Percentiles rank a stretch among this genome's conserved stretches.
These are phyloP conservation scores for Pseudotsuga menziesii DNA, from an alignment of 75 land plant species.

Conservation along the genomic window DNA sequence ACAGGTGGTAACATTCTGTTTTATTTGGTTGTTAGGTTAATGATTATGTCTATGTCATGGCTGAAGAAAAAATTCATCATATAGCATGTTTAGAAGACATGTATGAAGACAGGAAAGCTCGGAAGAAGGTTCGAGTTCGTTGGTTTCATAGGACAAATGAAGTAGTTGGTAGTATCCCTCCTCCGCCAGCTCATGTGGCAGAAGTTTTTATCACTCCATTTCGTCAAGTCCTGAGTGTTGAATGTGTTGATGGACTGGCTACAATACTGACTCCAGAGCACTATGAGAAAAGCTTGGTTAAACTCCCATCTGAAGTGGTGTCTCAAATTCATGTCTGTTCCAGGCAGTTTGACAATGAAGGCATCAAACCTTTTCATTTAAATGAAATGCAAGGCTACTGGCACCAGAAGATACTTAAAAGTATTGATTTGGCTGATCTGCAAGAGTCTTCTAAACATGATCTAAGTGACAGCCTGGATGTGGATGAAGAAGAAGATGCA, in stretches of 20 bases:
- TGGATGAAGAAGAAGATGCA: constrained; percentile 47
- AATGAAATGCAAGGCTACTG: constrained; percentile 74
- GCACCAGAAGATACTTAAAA: constrained; percentile 58
- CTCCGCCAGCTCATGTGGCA: constrained; percentile 62
- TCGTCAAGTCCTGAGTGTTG: constrained; percentile 81
- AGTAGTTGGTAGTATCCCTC: constrained; percentile 33
- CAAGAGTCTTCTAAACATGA: constrained; percentile 19
- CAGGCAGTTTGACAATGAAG: constrained; percentile 69
- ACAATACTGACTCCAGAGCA: constrained; percentile 70
- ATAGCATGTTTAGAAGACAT: constrained; percentile 93
- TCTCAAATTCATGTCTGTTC: constrained; percentile 58
- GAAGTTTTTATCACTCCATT: constrained; percentile 91
- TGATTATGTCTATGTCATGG: constrained; percentile 73
- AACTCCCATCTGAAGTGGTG: constrained; percentile 14
- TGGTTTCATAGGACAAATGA: constrained; percentile 97
- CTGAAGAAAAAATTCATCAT: constrained; percentile 70
- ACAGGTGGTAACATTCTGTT: neutral
- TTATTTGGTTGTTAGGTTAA: constrained; percentile 50
- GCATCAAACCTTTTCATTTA: constrained; percentile 71
- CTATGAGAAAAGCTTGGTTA: constrained; percentile 38
- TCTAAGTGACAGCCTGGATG: constrained; percentile 14
- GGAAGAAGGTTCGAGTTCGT: constrained; percentile 76
- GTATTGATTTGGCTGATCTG: constrained; percentile 25
- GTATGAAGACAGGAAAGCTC: constrained; percentile 71
- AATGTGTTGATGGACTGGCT: constrained; percentile 92